These are phyloP conservation scores for Serendipita sp. DNA, from an alignment of 768 basidiomycete species.

Conservation along the genomic window DNA sequence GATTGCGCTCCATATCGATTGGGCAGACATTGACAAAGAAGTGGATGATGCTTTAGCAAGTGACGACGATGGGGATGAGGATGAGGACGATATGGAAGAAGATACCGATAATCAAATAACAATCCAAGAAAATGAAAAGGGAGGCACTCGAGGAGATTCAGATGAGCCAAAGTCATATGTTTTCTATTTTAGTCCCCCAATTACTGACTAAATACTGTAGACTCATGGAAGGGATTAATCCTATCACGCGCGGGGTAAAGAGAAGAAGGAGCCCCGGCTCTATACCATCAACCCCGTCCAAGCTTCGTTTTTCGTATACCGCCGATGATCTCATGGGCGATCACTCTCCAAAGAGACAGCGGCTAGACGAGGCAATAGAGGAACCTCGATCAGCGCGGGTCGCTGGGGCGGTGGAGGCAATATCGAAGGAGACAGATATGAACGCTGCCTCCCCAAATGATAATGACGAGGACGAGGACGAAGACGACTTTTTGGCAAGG, in stretches of 20 bases:
- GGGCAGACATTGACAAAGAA: slow-evolving; percentile 73
- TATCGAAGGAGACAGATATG: slow-evolving; percentile 8
- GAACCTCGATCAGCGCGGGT: not conserved
- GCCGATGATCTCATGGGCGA: not conserved
- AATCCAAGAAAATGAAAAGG: slow-evolving; percentile 23
- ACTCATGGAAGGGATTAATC: not conserved
- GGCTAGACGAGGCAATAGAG: not conserved
- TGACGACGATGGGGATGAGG: slow-evolving; percentile 12
- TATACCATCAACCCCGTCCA: slow-evolving; percentile 8
- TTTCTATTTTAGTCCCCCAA: slow-evolving; percentile 27
- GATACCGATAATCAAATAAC: slow-evolving; percentile 16
- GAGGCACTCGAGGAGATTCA: slow-evolving; percentile 21
- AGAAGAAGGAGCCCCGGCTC: not conserved
- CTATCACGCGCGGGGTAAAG: slow-evolving; percentile 10
- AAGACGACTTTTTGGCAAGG: slow-evolving; percentile 67
- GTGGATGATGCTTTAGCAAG: slow-evolving; percentile 63
- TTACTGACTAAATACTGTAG: not conserved
- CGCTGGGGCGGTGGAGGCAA: slow-evolving; percentile 21
- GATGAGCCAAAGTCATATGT: slow-evolving; percentile 24
- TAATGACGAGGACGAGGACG: slow-evolving; percentile 37
- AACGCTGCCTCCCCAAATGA: slow-evolving; percentile 13
- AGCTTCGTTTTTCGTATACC: not conserved
- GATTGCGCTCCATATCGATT: slow-evolving; percentile 34
- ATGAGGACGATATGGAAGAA: slow-evolving; percentile 9
- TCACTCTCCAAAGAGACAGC: not conserved